phyloP scores from a whole-genome alignment of 345 rosid genomes.

The Atalantia buxifolia region DNA sequence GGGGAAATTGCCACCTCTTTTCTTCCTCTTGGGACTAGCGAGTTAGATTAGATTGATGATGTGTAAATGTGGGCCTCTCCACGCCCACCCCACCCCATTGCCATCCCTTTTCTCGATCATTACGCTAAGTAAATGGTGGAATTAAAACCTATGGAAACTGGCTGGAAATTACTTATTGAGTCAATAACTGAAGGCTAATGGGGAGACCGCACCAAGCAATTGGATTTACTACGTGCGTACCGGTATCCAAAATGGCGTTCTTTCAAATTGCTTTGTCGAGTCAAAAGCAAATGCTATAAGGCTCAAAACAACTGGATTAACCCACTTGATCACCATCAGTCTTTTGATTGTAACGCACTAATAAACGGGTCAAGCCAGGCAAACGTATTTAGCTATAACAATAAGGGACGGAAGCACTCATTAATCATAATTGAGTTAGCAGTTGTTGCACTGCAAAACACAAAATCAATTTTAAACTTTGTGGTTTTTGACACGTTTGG shows the following conservation, averaged over 20 bases:
- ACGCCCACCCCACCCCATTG: rapidly evolving
- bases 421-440: too few species aligned
- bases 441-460: not conserved
- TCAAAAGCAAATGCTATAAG: slow-evolving; percentile 8
- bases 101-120: too few species aligned
- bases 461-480: not conserved
- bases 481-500: not conserved
- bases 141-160: not conserved
- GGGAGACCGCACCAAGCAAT: slow-evolving; percentile 13
- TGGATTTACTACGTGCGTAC: not conserved
- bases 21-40: not conserved
- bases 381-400: not conserved
- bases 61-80: not conserved
- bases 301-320: slow-evolving; percentile 7
- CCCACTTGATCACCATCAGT: slow-evolving; percentile 1
- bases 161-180: not conserved
- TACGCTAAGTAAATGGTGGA: not conserved
- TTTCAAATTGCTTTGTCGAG: not conserved
- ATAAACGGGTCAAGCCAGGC: too few species aligned
- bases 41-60: slow-evolving; percentile 8
- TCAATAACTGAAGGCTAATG: slow-evolving; percentile 2
- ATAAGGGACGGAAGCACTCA: slow-evolving; percentile 30
- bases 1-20: slow-evolving; percentile 4
- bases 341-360: slow-evolving; percentile 25
- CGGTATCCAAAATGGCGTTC: too few species aligned